Evolutionary conservation across 768 basidiomycete species (phyloP).

Genomic region (Termitomyces sp.): DNA sequence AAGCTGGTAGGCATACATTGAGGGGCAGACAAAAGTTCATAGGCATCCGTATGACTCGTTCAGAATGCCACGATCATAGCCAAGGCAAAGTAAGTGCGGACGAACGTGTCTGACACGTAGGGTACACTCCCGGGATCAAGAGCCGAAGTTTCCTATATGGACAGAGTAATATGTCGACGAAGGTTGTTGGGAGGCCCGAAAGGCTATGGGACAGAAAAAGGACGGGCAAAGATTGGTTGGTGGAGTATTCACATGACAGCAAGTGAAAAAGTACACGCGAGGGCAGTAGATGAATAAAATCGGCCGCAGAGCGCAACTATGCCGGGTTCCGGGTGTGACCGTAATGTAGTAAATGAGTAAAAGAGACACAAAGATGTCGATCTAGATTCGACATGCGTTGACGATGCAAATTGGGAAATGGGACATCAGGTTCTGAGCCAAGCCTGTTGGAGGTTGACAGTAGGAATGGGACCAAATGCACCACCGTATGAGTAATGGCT

Average conservation of each 20-base stretch:
- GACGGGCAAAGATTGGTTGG: slow-evolving; percentile 18
- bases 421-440: slow-evolving; percentile 43
- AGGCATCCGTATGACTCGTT: slow-evolving; percentile 15
- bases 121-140: slow-evolving; percentile 18
- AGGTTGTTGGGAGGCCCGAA: slow-evolving; percentile 26
- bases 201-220: slow-evolving; percentile 23
- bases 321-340: slow-evolving; percentile 25
- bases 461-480: slow-evolving; percentile 35
- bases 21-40: slow-evolving; percentile 15
- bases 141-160: slow-evolving; percentile 33
- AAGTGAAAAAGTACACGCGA: slow-evolving; percentile 24
- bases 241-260: slow-evolving; percentile 27
- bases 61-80: slow-evolving; percentile 11
- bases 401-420: slow-evolving; percentile 4
- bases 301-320: slow-evolving; percentile 21
- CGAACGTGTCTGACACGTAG: slow-evolving; percentile 18
- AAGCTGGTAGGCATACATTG: slow-evolving; percentile 10
- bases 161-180: slow-evolving; percentile 64
- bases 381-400: slow-evolving; percentile 21
- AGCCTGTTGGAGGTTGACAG: slow-evolving; percentile 39
- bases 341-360: slow-evolving; percentile 26
- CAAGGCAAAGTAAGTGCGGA: neutral
- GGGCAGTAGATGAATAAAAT: slow-evolving; percentile 21
- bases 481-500: slow-evolving; percentile 35
- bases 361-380: slow-evolving; percentile 20